Evolutionary conservation across 805 yeast species (phyloP), one percentile per base, ranked within the genome.

Genomic region (Sporopachydermia lactativora): DNA sequence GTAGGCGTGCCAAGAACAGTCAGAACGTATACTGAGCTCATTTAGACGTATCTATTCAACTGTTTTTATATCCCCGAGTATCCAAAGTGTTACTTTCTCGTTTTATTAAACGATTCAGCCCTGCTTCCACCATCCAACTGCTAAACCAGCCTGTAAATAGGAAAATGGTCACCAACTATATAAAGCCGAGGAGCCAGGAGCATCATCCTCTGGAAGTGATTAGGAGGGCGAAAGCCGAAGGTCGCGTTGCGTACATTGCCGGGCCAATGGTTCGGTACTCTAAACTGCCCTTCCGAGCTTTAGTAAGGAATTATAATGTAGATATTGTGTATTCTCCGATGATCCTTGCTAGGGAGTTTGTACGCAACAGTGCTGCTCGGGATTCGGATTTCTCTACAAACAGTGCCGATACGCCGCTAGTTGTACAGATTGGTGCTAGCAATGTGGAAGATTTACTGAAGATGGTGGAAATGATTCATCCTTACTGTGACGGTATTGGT

Each of bases 191-290:
- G 44, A 55, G 62, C 37, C 64, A 69, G 14, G 53, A 61, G 19
- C 68, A 72, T 55, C 71, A 71, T 48, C 81, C 82, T 11, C 49
- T 75, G 15, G 55, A 62, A 35, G 70, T 77, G 13, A 64, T 77
- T 6, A 59, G 63, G 41, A 58, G 67, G 43, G 79, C 53, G 55
- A 59, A 47, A 41, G 49, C 17, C 2, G 71, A 68, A 44, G 63
- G 64, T 3, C 58, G 79, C 44, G 78, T 80, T 0, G 84, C 72
- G 1, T 70, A 68, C 36, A 68, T 81, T 6, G 77, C 83, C 1
- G 98, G 97, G 0, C 98, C 98, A 3, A 92, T 92, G 98, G 98
- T 92, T 1, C 65, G 98, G 40, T 92, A 92, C 64, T 84, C 95
- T 1, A 89, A 92, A 57, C 68, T 92, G 36, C 96, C 97, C 2